Base-by-base conservation (phyloP, 306 rosid species). In the Castanopsis chinensis region DNA sequence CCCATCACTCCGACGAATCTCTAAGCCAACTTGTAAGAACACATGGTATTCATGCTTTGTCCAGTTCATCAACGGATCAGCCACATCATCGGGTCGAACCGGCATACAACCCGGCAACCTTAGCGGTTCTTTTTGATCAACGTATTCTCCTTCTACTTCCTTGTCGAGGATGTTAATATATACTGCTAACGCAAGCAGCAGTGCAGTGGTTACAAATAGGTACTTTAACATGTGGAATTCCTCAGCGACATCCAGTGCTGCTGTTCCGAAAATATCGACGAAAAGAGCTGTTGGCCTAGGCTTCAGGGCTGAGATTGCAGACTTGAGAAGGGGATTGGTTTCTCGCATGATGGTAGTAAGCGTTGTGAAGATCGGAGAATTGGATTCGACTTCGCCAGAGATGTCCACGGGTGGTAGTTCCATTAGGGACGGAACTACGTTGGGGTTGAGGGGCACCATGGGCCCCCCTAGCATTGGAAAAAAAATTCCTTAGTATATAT, bases 61-160 rank as follows among this genome's bases (percentile, higher is more conserved):
- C 6, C 90, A 81, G 19, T 41, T 33, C 45, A 76, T 19, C 60
- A 92, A 64, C 37, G 83, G 25, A 32, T 83, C 89, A 1, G 83
- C 56, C 0, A 86, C 78, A 17, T 90, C 88, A 18, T 86, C 76
- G 0, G 88, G 89, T 18, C 51, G 74, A 69, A 92, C 56, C 4
- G 85, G 53, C 5, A 33, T 71, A 32, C 75, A 71, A 71, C 75
- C 75, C 19, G 58, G 58, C 5, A 71, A 3, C 33, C 57, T 71
- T 3, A 71, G 11, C n/a, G 58, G 75, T 20, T 71, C 75, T 45
- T 71, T 71, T 27, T 71, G 75, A 20, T 43, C 58, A 4, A 71
- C 33, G 58, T 71, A 45, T 27, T 71, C 57, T 4, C 58, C 75
- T 71, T 71, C 57, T 14, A 71, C 33, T n/a, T 71, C 33, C 57